Conservation (phyloP, 345 rosid genomes). For the Geranium rotundifolium region DNA sequence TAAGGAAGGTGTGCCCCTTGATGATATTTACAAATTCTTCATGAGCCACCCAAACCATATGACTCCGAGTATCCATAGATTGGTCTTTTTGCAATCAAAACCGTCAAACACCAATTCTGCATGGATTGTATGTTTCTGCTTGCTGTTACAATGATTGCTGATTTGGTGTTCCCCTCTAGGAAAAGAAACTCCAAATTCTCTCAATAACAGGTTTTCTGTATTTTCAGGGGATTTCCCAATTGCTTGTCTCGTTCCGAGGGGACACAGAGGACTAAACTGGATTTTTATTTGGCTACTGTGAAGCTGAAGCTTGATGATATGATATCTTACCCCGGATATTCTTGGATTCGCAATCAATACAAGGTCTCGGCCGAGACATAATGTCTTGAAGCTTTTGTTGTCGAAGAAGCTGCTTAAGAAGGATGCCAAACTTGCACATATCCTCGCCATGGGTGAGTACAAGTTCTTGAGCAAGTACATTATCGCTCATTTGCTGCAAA, state of each 20-base stretch:
- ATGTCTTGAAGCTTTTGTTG: constrained; percentile 3
- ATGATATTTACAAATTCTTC: constrained; percentile 1
- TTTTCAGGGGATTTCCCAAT: constrained; percentile 8
- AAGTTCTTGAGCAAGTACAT: not conserved
- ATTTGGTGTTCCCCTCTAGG: constrained; percentile 9
- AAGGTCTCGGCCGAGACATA: constrained; percentile 12
- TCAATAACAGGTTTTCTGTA: constrained; percentile 3
- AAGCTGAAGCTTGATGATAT: too few relatives aligned
- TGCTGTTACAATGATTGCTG: constrained; percentile 1
- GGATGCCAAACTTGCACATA: not conserved
- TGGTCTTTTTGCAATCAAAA: not conserved
- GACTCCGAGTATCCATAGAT: not conserved
- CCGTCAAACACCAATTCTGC: constrained; percentile 1
- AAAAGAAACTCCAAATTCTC: constrained; percentile 6
- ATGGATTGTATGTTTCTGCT: constrained; percentile 6
- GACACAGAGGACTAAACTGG: constrained; percentile 5
- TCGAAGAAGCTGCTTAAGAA: constrained; percentile 8
- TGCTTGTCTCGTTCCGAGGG: constrained; percentile 5
- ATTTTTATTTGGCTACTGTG: constrained; percentile 5
- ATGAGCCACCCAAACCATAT: constrained; percentile 4
- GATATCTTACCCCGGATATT: constrained; percentile 5
- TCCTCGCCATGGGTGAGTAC: not conserved
- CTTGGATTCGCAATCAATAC: constrained; percentile 1
- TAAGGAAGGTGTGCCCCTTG: constrained; percentile 5
- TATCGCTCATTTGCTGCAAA: not conserved